Conservation (phyloP, 208 protist genomes). For the Leishmania martiniquensis region DNA sequence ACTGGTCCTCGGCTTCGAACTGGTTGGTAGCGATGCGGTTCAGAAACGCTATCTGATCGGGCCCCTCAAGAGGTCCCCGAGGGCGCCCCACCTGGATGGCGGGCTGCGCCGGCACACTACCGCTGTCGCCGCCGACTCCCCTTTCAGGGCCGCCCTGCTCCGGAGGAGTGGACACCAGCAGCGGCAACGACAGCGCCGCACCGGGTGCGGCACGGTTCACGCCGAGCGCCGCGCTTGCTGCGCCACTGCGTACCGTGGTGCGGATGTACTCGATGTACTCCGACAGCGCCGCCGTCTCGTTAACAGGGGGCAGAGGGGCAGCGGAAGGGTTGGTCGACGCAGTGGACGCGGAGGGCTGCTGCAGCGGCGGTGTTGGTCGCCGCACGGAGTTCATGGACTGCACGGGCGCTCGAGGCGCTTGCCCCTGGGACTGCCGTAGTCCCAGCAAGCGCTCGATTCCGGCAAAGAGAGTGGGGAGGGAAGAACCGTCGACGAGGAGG, state of each 20-base stretch:
- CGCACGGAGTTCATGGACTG: not conserved
- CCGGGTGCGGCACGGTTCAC: not conserved
- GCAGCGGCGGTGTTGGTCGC: slow-evolving; percentile 1
- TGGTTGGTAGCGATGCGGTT: slow-evolving; percentile 29
- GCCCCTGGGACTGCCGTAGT: slow-evolving; percentile 5
- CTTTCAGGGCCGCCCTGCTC: not conserved
- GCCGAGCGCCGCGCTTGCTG: not conserved
- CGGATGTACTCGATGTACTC: slow-evolving; percentile 7
- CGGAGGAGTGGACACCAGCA: not conserved
- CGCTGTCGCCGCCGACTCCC: not conserved
- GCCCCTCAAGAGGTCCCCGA: slow-evolving; percentile 7
- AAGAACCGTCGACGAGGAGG: slow-evolving; percentile 30
- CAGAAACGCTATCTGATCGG: slow-evolving; percentile 27
- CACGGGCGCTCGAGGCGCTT: not conserved
- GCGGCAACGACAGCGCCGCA: not conserved
- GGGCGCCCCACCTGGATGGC: slow-evolving; percentile 3
- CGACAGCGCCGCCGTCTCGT: not conserved
- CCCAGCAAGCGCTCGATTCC: slow-evolving; percentile 25
- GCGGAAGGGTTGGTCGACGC: not conserved
- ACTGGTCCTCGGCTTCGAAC: slow-evolving; percentile 26
- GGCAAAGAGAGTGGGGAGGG: slow-evolving; percentile 24
- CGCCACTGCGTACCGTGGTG: not conserved
- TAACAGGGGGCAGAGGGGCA: not conserved
- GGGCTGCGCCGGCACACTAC: not conserved
- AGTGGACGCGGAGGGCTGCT: not conserved